phyloP scores from a whole-genome alignment of 1,284 basidiomycete species.

The Sporisorium graminicola region DNA sequence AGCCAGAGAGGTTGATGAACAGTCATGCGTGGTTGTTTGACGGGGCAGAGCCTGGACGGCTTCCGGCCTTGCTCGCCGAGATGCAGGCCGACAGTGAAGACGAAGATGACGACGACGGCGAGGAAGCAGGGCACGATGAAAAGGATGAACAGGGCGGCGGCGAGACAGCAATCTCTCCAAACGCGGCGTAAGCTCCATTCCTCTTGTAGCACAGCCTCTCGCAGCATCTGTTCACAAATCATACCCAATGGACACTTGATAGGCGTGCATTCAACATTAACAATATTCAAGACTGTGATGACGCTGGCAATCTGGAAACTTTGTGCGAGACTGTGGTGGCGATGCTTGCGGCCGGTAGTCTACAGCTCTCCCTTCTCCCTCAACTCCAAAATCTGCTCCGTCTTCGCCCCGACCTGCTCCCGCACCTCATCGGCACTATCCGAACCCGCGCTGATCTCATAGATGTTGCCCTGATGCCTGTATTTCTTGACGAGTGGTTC shows the following conservation, averaged over 20 bases:
- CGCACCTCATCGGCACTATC: slow-evolving; percentile 61
- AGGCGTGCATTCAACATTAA: not conserved
- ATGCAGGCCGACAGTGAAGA: slow-evolving; percentile 26
- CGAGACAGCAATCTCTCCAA: not conserved
- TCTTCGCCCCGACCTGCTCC: slow-evolving; percentile 64
- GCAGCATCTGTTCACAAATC: not conserved
- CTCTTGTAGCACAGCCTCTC: not conserved
- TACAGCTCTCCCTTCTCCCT: slow-evolving; percentile 35
- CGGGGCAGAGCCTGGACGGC: slow-evolving; percentile 43
- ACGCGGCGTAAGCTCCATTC: not conserved
- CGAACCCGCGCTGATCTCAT: slow-evolving; percentile 62
- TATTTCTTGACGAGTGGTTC: slow-evolving; percentile 50
- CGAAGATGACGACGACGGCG: slow-evolving; percentile 10
- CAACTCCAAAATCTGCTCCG: slow-evolving; percentile 48
- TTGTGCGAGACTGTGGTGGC: too few relatives aligned
- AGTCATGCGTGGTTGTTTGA: slow-evolving; percentile 53
- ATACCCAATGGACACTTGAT: slow-evolving; percentile 5
- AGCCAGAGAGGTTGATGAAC: slow-evolving; percentile 40
- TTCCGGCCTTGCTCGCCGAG: slow-evolving; percentile 40
- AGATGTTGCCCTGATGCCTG: slow-evolving; percentile 54
- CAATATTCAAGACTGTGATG: not conserved
- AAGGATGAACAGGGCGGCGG: slow-evolving; percentile 76
- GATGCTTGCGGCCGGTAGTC: too few relatives aligned
- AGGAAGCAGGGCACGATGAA: not conserved
- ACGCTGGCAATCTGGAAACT: not conserved